phyloP scores from a whole-genome alignment of 2,329 filamentous ascomycete genomes.

The Falciphora oryzae region DNA sequence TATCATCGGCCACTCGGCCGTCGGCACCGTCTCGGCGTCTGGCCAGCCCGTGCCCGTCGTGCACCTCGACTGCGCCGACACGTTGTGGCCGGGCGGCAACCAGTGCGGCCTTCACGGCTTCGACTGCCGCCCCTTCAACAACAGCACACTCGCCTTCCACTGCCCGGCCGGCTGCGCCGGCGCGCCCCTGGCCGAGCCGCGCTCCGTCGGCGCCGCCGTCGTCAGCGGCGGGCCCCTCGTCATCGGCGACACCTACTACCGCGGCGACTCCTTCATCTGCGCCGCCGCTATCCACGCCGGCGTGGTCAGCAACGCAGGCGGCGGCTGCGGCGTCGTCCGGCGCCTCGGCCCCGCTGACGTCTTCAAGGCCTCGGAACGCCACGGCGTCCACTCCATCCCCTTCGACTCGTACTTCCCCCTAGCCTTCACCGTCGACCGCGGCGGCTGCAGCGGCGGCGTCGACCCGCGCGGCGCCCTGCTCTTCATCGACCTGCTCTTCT shows the following conservation, averaged over 20 bases:
- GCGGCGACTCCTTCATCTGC: slow-evolving; percentile 69
- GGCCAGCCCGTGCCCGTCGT: slow-evolving; percentile 7
- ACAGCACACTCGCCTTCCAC: slow-evolving; percentile 48
- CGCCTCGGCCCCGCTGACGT: slow-evolving; percentile 53
- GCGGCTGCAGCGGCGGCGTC: background rate
- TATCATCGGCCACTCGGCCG: slow-evolving; percentile 3
- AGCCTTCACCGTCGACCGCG: slow-evolving; percentile 55
- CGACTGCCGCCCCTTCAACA: slow-evolving; percentile 53
- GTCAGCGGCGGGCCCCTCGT: slow-evolving; percentile 38
- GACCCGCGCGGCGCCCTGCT: slow-evolving; percentile 59
- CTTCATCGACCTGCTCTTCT: slow-evolving; percentile 70
- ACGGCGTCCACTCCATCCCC: slow-evolving; percentile 56
- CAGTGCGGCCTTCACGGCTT: slow-evolving; percentile 54
- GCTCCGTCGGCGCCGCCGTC: slow-evolving; percentile 47
- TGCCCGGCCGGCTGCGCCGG: slow-evolving; percentile 54
- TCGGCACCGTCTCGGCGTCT: background rate
- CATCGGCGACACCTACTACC: slow-evolving; percentile 46
- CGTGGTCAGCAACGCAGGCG: slow-evolving; percentile 51
- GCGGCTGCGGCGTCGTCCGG: slow-evolving; percentile 63
- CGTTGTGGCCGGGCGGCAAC: slow-evolving; percentile 51
- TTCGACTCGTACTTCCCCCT: slow-evolving; percentile 69
- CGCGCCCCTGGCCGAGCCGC: slow-evolving; percentile 43
- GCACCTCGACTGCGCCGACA: slow-evolving; percentile 46
- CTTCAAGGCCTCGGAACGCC: slow-evolving; percentile 36
- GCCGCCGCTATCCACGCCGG: slow-evolving; percentile 67